Evolutionary conservation across 179 eudicot species (phyloP), one percentile per base, ranked within the genome.

Genomic region (Silene noctiflora): DNA sequence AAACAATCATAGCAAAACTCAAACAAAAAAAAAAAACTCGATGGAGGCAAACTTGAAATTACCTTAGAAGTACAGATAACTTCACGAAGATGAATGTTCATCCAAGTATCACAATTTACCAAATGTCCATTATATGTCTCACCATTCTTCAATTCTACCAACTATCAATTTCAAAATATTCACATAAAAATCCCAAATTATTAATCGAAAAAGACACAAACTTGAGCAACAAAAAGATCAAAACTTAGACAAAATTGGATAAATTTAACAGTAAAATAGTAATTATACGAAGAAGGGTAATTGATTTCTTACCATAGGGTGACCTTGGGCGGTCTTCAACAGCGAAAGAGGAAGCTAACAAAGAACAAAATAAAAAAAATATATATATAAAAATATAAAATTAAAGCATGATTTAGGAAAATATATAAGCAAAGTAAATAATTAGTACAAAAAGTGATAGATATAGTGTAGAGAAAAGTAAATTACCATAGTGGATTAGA

Each of bases 21-120:
- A 16, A 1, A 16, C 21, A 16, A 63, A 3, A 25, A 63, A 27
- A 63, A 63, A 16, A 63, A 63, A 35, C 67, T n/a, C 2, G 25
- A 22, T 0, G 29, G n/a, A 66, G 2, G 46, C 11, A 5, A 14
- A 51, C 3, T 33, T n/a, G 48, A 33, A 66, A 66, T 80, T 66
- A 91, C 98, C 96, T 91, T 89, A 59, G 97, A 93, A 65, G 98
- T 91, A 83, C 98, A 93, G 33, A 91, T 93, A 63, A 93, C 98
- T 89, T 93, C 98, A 65, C 95, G 96, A 63, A 91, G 98, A 83
- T 93, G 98, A 65, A 93, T 93, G 75, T 93, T 93, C 98, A 93
- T 93, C 97, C 98, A 93, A 53, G 98, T 86, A 86, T 93, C 98
- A 83, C 98, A 93, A 66, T 91, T 89, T 35, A 93, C 98, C 89